phyloP scores from a whole-genome alignment of 2,329 filamentous ascomycete genomes.

The Davidsoniella australis region DNA sequence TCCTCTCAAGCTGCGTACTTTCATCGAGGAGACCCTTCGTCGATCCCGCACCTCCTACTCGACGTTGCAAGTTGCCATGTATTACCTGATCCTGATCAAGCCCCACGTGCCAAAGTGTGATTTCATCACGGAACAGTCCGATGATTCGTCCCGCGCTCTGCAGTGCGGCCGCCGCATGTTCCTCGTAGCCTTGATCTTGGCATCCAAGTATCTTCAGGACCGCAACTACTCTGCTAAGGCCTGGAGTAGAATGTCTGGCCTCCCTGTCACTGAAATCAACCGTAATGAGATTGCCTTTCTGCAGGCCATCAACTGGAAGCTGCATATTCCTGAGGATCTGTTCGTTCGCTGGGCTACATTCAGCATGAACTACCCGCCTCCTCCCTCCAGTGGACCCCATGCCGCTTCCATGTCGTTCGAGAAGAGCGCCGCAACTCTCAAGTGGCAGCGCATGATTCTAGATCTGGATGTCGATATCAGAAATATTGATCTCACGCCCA shows the following conservation, averaged over 20 bases:
- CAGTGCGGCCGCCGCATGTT: conserved; percentile 98
- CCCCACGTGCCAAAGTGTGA: conserved; percentile 54
- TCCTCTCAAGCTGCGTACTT: conserved; percentile 78
- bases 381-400: conserved; percentile 37
- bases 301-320: conserved; percentile 76
- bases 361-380: conserved; percentile 70
- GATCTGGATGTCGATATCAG: conserved; percentile 38
- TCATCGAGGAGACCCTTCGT: conserved; percentile 92
- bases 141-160: conserved; percentile 60
- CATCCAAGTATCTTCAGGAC: conserved; percentile 95
- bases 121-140: conserved; percentile 55
- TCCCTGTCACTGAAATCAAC: conserved; percentile 87
- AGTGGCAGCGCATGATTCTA: conserved; percentile 41
- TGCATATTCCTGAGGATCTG: conserved; percentile 76
- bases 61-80: conserved; percentile 87
- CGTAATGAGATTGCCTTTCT: conserved; percentile 91
- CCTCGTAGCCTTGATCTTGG: conserved; percentile 79
- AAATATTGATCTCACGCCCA: conserved; percentile 29
- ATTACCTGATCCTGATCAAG: conserved; percentile 90
- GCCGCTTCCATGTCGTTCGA: conserved; percentile 17
- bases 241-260: conserved; percentile 98
- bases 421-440: conserved; percentile 22
- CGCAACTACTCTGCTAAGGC: conserved; percentile 93
- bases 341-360: conserved; percentile 93
- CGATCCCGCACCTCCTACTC: conserved; percentile 94